Conservation (phyloP, 495 filamentous ascomycete genomes). For the Trichoderma orchidacearum region DNA sequence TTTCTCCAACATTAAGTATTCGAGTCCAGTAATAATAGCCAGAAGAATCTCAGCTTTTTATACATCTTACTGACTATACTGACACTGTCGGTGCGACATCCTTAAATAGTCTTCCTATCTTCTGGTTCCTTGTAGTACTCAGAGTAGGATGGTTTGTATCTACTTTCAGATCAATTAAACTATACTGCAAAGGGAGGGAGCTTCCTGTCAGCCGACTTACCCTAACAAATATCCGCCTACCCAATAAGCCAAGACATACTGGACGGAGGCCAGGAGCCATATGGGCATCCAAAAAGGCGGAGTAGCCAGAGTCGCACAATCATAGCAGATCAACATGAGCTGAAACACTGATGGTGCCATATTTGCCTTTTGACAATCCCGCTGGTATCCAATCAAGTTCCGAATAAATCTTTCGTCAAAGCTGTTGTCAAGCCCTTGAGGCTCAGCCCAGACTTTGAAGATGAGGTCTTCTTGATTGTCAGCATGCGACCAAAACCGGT, state of each 20-base stretch:
- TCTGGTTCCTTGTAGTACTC: neutral
- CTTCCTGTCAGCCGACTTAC: neutral
- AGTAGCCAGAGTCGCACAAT: neutral
- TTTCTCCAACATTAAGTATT: too few relatives aligned
- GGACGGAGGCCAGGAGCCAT: neutral
- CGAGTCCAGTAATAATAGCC: too few relatives aligned
- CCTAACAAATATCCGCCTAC: neutral
- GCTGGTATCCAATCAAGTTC: conserved; percentile 3
- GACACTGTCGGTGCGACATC: too few relatives aligned
- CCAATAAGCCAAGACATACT: neutral
- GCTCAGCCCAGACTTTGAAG: conserved; percentile 5
- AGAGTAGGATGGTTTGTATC: neutral
- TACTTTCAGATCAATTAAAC: neutral
- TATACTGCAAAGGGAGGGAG: neutral
- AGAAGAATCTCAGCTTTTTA: too few relatives aligned
- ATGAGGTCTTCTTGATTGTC: conserved; percentile 2
- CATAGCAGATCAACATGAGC: neutral
- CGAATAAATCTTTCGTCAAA: conserved; percentile 6
- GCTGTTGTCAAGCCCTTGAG: neutral
- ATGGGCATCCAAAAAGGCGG: conserved; percentile 5
- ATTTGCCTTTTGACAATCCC: conserved; percentile 2
- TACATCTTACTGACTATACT: too few relatives aligned
- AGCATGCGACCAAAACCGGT: conserved; percentile 6
- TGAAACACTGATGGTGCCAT: conserved; percentile 3
- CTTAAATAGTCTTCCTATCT: neutral